phyloP scores from a whole-genome alignment of 1,284 basidiomycete species.

The Ganoderma resinaceum region DNA sequence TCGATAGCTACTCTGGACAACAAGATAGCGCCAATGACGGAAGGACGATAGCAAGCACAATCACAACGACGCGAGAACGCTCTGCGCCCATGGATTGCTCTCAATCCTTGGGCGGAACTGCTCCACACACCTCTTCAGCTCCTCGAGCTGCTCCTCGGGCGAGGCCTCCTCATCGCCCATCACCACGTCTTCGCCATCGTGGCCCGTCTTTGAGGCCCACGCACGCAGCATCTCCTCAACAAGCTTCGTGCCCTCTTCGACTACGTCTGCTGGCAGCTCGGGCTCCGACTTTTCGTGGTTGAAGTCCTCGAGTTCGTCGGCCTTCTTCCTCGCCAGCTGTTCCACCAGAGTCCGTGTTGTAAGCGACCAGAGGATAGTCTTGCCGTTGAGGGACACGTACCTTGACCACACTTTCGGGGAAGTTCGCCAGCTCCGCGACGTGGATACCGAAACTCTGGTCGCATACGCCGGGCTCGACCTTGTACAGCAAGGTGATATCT shows the following conservation, averaged over 20 bases:
- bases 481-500: constrained; percentile 94
- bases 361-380: not conserved
- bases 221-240: constrained; percentile 81
- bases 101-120: constrained; percentile 75
- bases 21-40: constrained; percentile 2
- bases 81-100: constrained; percentile 79
- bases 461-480: constrained; percentile 91
- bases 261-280: constrained; percentile 65
- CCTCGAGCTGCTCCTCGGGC: constrained; percentile 67
- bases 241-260: constrained; percentile 81
- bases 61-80: constrained; percentile 51
- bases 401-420: constrained; percentile 93
- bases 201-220: constrained; percentile 63
- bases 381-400: constrained; percentile 45
- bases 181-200: constrained; percentile 60
- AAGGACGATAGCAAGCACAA: constrained; percentile 16
- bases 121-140: constrained; percentile 71
- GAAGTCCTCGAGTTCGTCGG: constrained; percentile 96
- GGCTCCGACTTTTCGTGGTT: constrained; percentile 53
- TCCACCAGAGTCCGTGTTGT: not conserved
- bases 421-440: constrained; percentile 95
- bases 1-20: constrained; percentile 19
- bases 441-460: constrained; percentile 99
- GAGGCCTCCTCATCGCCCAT: constrained; percentile 57
- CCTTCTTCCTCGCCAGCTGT: constrained; percentile 93